Evolutionary conservation across 805 yeast genomes (phyloP), one percentile per base, ranked within the genome.

Genomic region (Candida tammaniensis): DNA sequence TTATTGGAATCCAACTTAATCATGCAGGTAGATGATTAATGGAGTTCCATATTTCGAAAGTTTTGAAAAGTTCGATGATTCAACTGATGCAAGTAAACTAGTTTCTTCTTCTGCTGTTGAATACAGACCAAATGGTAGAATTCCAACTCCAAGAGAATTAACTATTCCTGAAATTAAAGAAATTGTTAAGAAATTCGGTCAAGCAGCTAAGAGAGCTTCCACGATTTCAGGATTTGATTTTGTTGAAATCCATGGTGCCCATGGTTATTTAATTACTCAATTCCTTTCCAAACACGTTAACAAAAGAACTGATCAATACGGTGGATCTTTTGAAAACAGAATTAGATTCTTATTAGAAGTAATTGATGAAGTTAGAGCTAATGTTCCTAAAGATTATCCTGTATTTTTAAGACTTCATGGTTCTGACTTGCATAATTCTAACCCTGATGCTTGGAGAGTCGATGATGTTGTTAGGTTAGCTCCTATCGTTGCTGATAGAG

Each of bases 201-300:
- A 40, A 2, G 74, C 78, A 17, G 77, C 81, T 1, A 57, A 63
- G 38, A 64, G 64, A 40, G 75, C 85, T 1, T 56, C 69, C 21
- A 66, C 61, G 10, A 54, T 59, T 22, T 14, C 37, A 4, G 78
- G 80, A 1, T 68, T 74, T 33, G 86, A 82, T 54, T 80, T 80
- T 43, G 73, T 82, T 30, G 86, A 79, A 49, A 60, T 81, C 31
- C 86, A 81, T 52, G 64, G 64, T 24, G 87, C 87, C 14, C 78
- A 79, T 51, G 86, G 86, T 2, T 78, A 74, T 47, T 53, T 80
- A 31, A 40, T 72, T 22, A 61, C 66, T 47, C 64, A 69, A 46
- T 78, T 81, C 44, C 46, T 74, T 34, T 66, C 74, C 21, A 55
- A 59, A 1, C 44, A 50, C 27, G 55, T 72, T 18, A 79, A 82